Percentiles rank a stretch among this genome's conserved stretches.
phyloP scores from a whole-genome alignment of 2,329 filamentous ascomycete species.

The Periconia sp. region DNA sequence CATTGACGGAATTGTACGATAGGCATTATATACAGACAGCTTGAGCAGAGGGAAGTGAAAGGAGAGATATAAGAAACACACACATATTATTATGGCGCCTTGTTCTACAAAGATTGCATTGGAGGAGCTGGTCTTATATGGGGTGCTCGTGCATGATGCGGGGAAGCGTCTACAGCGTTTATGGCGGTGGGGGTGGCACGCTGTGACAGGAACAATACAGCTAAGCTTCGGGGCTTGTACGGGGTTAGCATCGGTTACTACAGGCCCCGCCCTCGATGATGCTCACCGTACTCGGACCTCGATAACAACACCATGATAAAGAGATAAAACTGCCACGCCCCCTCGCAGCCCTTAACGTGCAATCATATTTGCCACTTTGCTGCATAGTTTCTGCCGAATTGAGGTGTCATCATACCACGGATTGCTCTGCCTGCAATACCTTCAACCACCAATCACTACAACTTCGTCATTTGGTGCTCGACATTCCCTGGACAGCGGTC shows the following conservation, averaged over 20 bases:
- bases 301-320: neutral
- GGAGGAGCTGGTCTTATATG: too few relatives aligned
- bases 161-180: conserved; percentile 20
- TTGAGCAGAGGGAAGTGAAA: neutral
- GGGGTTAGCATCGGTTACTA: conserved; percentile 16
- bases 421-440: too few relatives aligned
- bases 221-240: conserved; percentile 11
- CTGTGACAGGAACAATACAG: neutral
- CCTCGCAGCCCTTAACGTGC: too few relatives aligned
- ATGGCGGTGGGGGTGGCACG: neutral
- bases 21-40: neutral
- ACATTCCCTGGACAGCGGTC: neutral
- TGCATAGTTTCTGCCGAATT: too few relatives aligned
- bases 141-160: too few relatives aligned
- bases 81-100: too few relatives aligned
- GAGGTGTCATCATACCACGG: too few relatives aligned
- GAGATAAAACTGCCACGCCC: too few relatives aligned
- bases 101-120: too few relatives aligned
- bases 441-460: neutral
- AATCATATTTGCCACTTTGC: too few relatives aligned
- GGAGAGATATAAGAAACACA: too few relatives aligned
- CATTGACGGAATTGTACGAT: neutral
- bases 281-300: neutral
- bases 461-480: neutral
- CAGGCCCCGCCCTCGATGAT: conserved; percentile 16